Percentiles rank a stretch among this genome's conserved stretches.
These are phyloP conservation scores for Ilyonectria robusta DNA, from an alignment of 2,329 filamentous ascomycete genomes.

Conservation along the genomic window DNA sequence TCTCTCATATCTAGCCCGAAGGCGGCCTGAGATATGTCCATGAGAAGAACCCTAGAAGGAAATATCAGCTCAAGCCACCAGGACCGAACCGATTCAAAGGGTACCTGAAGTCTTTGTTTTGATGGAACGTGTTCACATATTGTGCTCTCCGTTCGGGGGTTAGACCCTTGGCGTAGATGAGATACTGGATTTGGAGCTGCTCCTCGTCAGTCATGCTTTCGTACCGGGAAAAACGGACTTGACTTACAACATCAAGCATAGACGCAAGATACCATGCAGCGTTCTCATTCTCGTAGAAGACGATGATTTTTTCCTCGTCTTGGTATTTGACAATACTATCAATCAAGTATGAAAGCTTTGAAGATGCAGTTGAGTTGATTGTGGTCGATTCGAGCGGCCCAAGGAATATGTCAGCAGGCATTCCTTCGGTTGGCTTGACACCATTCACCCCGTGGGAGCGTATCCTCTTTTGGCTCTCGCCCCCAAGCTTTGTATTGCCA, in stretches of 20 bases:
- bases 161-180: slow-evolving; percentile 78
- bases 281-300: slow-evolving; percentile 94
- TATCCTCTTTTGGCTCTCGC: slow-evolving; percentile 52
- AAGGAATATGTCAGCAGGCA: slow-evolving; percentile 44
- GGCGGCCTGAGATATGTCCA: slow-evolving; percentile 92
- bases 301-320: slow-evolving; percentile 83
- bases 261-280: slow-evolving; percentile 88
- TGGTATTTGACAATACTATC: slow-evolving; percentile 79
- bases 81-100: neutral
- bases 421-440: slow-evolving; percentile 37
- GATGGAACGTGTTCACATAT: slow-evolving; percentile 85
- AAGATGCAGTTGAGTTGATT: slow-evolving; percentile 85
- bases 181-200: slow-evolving; percentile 69
- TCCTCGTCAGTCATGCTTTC: slow-evolving; percentile 22
- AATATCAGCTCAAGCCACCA: slow-evolving; percentile 15
- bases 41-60: slow-evolving; percentile 78
- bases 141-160: slow-evolving; percentile 74
- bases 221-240: neutral
- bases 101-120: slow-evolving; percentile 72
- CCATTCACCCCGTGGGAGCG: slow-evolving; percentile 50
- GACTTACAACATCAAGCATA: slow-evolving; percentile 78
- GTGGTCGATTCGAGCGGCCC: slow-evolving; percentile 70
- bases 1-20: slow-evolving; percentile 88
- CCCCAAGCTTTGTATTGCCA: slow-evolving; percentile 61
- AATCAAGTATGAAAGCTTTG: slow-evolving; percentile 89